Percentiles rank a stretch among this genome's conserved stretches.
These are phyloP conservation scores for Linnemannia zychae DNA, from an alignment of 192 early-diverging fungal species.

Conservation along the genomic window DNA sequence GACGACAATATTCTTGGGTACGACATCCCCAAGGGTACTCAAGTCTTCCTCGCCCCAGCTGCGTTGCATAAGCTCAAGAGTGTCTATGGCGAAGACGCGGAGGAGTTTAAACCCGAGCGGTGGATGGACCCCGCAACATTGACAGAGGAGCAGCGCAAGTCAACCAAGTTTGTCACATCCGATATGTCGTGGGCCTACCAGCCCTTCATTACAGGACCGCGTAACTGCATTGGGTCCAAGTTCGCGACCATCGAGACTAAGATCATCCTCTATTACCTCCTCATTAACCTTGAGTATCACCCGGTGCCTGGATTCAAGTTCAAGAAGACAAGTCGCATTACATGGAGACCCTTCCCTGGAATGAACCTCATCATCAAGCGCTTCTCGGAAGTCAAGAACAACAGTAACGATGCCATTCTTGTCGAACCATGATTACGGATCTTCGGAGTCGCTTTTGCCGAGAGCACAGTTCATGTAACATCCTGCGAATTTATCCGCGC, in stretches of 20 bases:
- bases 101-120: slow-evolving; percentile 66
- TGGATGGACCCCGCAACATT: slow-evolving; percentile 59
- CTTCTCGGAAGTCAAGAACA: not conserved
- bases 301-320: slow-evolving; percentile 60
- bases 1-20: slow-evolving; percentile 59
- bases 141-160: slow-evolving; percentile 3
- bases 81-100: slow-evolving; percentile 64
- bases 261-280: slow-evolving; percentile 62
- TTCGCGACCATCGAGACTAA: slow-evolving; percentile 72
- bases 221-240: slow-evolving; percentile 70
- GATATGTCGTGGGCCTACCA: slow-evolving; percentile 49
- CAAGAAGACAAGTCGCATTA: slow-evolving; percentile 59
- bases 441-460: not conserved
- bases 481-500: not conserved
- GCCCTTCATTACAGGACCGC: slow-evolving; percentile 66
- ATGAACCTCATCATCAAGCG: slow-evolving; percentile 57
- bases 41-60: slow-evolving; percentile 57
- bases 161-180: slow-evolving; percentile 27
- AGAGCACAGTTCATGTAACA: no score
- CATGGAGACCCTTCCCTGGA: slow-evolving; percentile 60
- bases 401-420: not conserved
- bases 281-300: slow-evolving; percentile 55
- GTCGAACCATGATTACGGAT: not conserved
- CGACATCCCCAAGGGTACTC: slow-evolving; percentile 62
- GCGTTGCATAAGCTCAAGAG: slow-evolving; percentile 56